Evolutionary conservation across 106 monocot genomes (phyloP).

Genomic region (Narthecium ossifragum): DNA sequence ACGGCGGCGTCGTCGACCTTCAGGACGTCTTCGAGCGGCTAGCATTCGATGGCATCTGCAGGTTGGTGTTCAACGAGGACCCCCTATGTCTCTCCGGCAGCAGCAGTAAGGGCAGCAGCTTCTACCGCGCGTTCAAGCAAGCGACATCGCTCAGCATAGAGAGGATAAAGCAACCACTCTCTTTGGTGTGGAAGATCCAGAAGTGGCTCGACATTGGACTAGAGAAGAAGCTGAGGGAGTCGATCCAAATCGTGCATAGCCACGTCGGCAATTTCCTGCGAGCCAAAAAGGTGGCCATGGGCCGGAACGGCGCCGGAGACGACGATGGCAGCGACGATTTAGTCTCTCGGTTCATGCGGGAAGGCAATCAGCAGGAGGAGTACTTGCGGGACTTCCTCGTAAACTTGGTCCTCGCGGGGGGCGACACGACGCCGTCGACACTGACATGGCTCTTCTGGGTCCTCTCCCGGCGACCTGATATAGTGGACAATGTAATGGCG

Average conservation of each 20-base stretch:
- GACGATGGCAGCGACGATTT: too few species aligned
- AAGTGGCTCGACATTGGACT: slow-evolving; percentile 5
- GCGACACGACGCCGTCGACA: slow-evolving; percentile 19
- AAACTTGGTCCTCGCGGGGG: slow-evolving; percentile 23
- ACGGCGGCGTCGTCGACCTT: slow-evolving; percentile 12
- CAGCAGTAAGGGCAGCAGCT: slow-evolving; percentile 3
- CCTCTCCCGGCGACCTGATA: slow-evolving; percentile 1
- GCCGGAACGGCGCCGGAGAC: neutral
- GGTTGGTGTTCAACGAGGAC: slow-evolving; percentile 11
- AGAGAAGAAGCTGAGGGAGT: slow-evolving; percentile 6
- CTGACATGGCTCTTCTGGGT: slow-evolving; percentile 21
- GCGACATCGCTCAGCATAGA: neutral
- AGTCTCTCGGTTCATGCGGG: slow-evolving; percentile 3
- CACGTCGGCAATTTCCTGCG: neutral
- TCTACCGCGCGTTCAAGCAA: slow-evolving; percentile 15
- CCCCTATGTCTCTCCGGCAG: slow-evolving; percentile 2
- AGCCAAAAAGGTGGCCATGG: neutral
- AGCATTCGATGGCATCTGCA: slow-evolving; percentile 36
- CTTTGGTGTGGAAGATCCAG: slow-evolving; percentile 4
- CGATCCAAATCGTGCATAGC: neutral
- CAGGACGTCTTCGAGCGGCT: slow-evolving; percentile 28
- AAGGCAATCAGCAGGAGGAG: neutral
- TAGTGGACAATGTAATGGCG: slow-evolving; percentile 2
- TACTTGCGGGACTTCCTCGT: slow-evolving; percentile 15
- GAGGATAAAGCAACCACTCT: neutral